phyloP scores from a whole-genome alignment of 306 rosid genomes.

The Rubus idaeus region DNA sequence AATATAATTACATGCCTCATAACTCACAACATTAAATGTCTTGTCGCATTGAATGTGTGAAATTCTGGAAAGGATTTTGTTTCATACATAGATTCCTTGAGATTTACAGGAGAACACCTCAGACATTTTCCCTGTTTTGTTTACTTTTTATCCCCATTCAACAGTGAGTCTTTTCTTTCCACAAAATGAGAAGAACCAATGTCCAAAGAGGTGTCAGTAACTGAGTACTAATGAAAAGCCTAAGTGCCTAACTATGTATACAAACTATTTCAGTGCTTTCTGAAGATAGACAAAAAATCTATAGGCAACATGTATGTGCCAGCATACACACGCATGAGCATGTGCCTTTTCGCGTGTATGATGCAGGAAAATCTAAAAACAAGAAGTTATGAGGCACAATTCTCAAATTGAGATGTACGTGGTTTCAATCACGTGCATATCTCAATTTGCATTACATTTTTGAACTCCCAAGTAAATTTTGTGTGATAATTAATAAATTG shows the following conservation, averaged over 20 bases:
- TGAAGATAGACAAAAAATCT: neutral
- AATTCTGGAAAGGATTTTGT: neutral
- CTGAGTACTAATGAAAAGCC: neutral
- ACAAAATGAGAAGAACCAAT: neutral
- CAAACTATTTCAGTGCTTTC: neutral
- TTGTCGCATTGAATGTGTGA: neutral
- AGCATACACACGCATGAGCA: neutral
- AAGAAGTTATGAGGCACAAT: neutral
- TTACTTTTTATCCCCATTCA: neutral
- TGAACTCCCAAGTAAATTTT: neutral
- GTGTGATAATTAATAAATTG: neutral
- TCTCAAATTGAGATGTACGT: neutral
- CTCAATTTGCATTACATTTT: neutral
- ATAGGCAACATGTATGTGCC: neutral
- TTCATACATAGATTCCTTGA: neutral
- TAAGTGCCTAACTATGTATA: neutral
- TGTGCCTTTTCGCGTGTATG: neutral
- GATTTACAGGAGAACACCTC: neutral
- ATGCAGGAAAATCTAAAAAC: neutral
- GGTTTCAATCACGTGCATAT: neutral
- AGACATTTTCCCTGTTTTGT: neutral
- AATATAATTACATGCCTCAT: conserved; percentile 1
- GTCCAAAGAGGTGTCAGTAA: neutral
- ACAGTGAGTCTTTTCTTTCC: neutral
- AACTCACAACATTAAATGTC: neutral